phyloP scores from a whole-genome alignment of 108 stramenopile genomes.

The Nitzschia putrida region DNA sequence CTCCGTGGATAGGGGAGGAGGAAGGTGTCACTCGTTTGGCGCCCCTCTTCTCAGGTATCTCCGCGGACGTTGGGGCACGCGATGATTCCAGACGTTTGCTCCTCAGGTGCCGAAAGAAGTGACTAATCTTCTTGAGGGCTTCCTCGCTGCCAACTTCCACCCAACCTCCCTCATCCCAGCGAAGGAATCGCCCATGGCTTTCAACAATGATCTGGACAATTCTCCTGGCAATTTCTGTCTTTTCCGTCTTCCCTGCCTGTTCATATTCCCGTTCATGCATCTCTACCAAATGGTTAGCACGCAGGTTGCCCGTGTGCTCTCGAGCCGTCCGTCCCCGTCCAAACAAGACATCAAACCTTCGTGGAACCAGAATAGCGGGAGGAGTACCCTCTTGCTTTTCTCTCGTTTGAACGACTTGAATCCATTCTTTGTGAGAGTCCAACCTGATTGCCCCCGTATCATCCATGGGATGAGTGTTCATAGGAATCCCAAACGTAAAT shows the following conservation, averaged over 20 bases:
- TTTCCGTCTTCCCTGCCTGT: not conserved
- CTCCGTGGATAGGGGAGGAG: too few species aligned
- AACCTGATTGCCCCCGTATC: not conserved
- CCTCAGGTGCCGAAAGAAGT: constrained; percentile 11
- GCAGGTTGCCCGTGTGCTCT: constrained; percentile 6
- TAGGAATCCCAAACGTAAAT: constrained; percentile 33
- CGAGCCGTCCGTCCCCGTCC: not conserved
- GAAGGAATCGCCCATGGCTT: constrained; percentile 24
- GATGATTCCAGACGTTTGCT: not conserved
- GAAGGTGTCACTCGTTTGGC: too few species aligned
- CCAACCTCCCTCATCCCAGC: constrained; percentile 14
- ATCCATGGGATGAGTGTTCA: not conserved
- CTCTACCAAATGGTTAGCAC: constrained; percentile 5
- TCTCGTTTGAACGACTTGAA: not conserved
- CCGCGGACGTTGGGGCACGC: too few species aligned
- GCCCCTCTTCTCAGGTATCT: too few species aligned
- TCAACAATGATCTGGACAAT: constrained; percentile 25
- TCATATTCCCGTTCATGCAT: not conserved
- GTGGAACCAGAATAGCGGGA: not conserved
- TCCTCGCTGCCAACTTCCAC: constrained; percentile 5
- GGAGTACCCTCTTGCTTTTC: not conserved
- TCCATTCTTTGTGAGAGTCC: not conserved
- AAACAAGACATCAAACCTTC: constrained; percentile 1
- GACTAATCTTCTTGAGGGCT: constrained; percentile 10
- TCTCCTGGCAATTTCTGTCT: constrained; percentile 17